Evolutionary conservation across 768 basidiomycete species (phyloP).

Genomic region (Agrocybe praecox): DNA sequence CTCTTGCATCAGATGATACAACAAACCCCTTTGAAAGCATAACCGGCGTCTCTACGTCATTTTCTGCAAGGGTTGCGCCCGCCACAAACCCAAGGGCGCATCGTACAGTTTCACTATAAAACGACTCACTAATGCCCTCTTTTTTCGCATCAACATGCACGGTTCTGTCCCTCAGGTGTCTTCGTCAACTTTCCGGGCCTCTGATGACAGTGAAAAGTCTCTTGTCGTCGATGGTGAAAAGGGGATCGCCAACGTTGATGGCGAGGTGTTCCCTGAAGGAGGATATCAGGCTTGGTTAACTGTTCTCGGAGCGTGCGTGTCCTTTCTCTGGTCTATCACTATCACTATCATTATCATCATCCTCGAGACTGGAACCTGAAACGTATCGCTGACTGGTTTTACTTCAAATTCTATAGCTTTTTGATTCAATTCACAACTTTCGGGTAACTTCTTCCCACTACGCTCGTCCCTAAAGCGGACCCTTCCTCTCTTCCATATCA

Average conservation of each 20-base stretch:
- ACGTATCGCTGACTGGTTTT: not conserved
- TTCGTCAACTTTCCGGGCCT: too few species aligned
- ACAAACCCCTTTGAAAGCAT: too few species aligned
- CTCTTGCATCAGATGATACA: too few species aligned
- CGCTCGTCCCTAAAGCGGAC: not conserved
- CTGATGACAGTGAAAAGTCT: not conserved
- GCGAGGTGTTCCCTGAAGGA: not conserved
- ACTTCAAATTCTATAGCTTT: not conserved
- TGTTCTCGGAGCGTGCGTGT: not conserved
- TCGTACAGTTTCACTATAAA: too few species aligned
- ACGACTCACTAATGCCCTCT: too few species aligned
- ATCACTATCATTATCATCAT: too few species aligned
- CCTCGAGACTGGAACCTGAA: not conserved
- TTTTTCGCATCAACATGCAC: too few species aligned
- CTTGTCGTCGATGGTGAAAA: not conserved
- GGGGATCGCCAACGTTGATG: not conserved
- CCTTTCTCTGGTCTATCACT: not conserved
- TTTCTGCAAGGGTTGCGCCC: too few species aligned
- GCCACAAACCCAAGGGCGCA: too few species aligned
- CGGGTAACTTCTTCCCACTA: not conserved
- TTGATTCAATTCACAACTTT: not conserved
- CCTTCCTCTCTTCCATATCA: too few species aligned
- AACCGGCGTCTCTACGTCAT: too few species aligned
- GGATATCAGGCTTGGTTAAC: not conserved
- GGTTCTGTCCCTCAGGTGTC: too few species aligned